Base-by-base conservation (phyloP, 805 yeast genomes). In the Hanseniaspora taiwanica region DNA sequence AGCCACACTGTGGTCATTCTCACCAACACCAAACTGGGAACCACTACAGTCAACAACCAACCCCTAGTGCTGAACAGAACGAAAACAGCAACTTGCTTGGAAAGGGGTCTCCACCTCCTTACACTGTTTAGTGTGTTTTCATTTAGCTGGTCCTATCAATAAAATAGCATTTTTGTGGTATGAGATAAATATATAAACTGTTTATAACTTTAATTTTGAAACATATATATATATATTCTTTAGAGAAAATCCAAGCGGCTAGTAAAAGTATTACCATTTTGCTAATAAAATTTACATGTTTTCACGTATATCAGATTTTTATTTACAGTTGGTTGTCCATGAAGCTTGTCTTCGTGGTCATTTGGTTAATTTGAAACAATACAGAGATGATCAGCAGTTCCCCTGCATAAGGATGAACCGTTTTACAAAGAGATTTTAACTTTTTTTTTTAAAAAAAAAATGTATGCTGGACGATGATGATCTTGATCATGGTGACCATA, bases 361-460 rank as follows among this genome's bases (percentile, higher is more conserved):
- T 78, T 80, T 85, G 89, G 96, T 89, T 96, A 89, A 89, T 80
- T 87, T 80, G 95, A 87, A 89, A 81, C 94, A 86, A 89, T 89
- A 89, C 98, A 89, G 97, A 89, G 98, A 89, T 89, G 97, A 91
- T 89, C 87, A 89, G 97, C 97, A 91, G 93, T 94, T 96, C 96
- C 97, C 97, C 96, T 89, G 97, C 97, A 89, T 91, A 91, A 91
- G 96, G 97, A 89, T 89, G 97, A 87, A 96, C 93, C 96, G 96
- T 96, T 87, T 80, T 86, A 85, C 96, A 89, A 89, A 89, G 96
- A 89, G 97, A 87, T 89, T 85, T 82, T 74, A 65, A 68, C 65
- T 71, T 78, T 81, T 83, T 83, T 84, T 85, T 81, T 71, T 42
- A 6, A n/a, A n/a, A n/a, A n/a, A n/a, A n/a, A n/a, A n/a, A n/a